These are phyloP conservation scores for Setaria viridis DNA, from an alignment of 202 grass and related monocot genomes.

Conservation along the genomic window DNA sequence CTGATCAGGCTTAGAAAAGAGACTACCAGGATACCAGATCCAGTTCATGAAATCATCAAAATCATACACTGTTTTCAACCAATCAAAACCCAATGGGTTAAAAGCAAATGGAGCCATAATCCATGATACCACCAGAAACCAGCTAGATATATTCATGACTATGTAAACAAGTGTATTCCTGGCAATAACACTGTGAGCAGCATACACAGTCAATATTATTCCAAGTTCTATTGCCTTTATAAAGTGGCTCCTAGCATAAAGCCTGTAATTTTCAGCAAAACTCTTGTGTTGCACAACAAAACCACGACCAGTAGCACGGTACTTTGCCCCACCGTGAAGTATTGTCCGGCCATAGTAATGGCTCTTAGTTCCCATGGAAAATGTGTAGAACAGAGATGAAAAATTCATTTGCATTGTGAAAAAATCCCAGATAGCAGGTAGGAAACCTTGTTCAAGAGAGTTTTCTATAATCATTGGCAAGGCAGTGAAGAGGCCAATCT, in stretches of 20 bases:
- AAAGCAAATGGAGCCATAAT: constrained; percentile 97
- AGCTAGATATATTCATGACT: constrained; percentile 84
- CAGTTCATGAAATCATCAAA: constrained; percentile 96
- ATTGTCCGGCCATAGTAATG: constrained; percentile 97
- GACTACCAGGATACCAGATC: constrained; percentile 81
- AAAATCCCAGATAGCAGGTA: constrained; percentile 93
- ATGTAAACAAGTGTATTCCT: constrained; percentile 85
- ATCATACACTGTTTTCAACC: constrained; percentile 98
- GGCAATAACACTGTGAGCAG: constrained; percentile 76
- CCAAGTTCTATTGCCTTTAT: constrained; percentile 96
- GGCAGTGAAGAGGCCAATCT: constrained; percentile 88
- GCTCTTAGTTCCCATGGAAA: constrained; percentile 92
- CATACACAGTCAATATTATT: constrained; percentile 91
- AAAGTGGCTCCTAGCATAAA: constrained; percentile 92
- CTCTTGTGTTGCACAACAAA: constrained; percentile 96
- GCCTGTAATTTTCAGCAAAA: constrained; percentile 94
- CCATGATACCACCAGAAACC: constrained; percentile 92
- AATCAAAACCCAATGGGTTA: constrained; percentile 96
- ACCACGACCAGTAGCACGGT: constrained; percentile 88
- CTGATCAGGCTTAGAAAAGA: constrained; percentile 84
- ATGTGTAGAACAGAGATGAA: constrained; percentile 88
- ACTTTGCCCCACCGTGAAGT: constrained; percentile 97
- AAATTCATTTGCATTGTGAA: constrained; percentile 93
- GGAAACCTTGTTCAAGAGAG: constrained; percentile 87
- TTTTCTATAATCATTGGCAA: constrained; percentile 96